Evolutionary conservation across 371 early-diverging fungal genomes (phyloP).

Genomic region (Dinochytrium kinnereticum): DNA sequence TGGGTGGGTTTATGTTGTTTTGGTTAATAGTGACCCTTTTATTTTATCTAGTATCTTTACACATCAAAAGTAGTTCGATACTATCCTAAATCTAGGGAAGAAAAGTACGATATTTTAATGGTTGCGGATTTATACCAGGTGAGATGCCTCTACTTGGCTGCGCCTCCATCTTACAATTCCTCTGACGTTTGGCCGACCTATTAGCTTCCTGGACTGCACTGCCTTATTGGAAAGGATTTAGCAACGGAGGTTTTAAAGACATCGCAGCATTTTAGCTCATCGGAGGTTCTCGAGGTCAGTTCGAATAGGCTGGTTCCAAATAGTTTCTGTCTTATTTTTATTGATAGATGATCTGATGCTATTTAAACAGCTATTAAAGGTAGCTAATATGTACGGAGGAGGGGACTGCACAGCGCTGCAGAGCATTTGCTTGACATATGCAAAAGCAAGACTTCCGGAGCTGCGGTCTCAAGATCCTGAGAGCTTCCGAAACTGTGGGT

Average conservation of each 20-base stretch:
- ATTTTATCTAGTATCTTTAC: conserved; percentile 9
- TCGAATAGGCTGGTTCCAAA: too few species aligned
- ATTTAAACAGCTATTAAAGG: background rate
- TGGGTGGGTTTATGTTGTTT: background rate
- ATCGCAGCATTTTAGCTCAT: conserved; percentile 3
- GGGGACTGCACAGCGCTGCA: conserved; percentile 19
- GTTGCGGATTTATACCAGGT: conserved; percentile 17
- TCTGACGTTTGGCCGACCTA: too few species aligned
- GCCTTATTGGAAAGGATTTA: conserved; percentile 9
- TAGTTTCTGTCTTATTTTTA: background rate
- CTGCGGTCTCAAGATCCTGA: conserved; percentile 10
- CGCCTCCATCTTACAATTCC: too few species aligned
- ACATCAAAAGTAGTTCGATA: conserved; percentile 6
- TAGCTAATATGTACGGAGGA: background rate
- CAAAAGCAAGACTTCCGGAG: conserved; percentile 8
- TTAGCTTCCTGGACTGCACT: conserved; percentile 15
- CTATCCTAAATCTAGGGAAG: conserved; percentile 17
- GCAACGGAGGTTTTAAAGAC: conserved; percentile 15
- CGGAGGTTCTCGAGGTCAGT: conserved; percentile 15
- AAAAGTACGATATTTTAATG: conserved; percentile 15
- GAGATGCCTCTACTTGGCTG: too few species aligned
- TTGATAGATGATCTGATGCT: background rate
- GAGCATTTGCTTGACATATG: conserved; percentile 16
- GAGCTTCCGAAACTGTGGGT: background rate
- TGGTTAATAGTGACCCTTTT: background rate